phyloP scores from a whole-genome alignment of 768 basidiomycete genomes.

The Hypholoma fasciculare region DNA sequence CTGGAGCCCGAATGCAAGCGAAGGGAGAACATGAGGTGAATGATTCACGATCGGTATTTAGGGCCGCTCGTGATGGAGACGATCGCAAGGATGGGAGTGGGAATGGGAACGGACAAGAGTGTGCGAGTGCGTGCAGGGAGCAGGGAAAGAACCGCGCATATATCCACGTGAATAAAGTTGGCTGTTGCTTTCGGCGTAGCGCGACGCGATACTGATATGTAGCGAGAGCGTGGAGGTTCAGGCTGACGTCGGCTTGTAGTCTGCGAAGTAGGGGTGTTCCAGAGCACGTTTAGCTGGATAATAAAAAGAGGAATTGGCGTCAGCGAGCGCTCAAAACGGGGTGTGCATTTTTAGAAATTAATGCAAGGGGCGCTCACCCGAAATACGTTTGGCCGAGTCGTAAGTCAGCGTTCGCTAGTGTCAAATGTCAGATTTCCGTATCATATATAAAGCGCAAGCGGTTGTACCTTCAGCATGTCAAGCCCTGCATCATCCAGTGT shows the following conservation, averaged over 20 bases:
- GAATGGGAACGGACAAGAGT: not conserved
- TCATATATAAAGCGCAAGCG: not conserved
- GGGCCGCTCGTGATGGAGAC: not conserved
- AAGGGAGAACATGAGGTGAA: not conserved
- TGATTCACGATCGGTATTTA: not conserved
- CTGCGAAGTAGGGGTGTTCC: conserved; percentile 48
- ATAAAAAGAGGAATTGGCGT: conserved; percentile 40
- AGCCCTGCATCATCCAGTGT: conserved; percentile 76
- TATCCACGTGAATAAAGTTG: not conserved
- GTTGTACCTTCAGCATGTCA: conserved; percentile 71
- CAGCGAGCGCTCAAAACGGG: not conserved
- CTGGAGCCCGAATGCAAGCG: not conserved
- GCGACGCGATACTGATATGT: not conserved
- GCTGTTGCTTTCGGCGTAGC: not conserved
- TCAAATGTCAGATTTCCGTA: not conserved
- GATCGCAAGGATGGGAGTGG: not conserved
- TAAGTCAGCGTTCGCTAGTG: conserved; percentile 71
- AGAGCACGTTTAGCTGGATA: conserved; percentile 56
- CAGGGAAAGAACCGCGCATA: not conserved
- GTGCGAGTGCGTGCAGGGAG: not conserved
- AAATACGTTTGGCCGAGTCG: conserved; percentile 90
- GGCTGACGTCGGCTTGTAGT: conserved; percentile 24
- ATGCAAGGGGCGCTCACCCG: conserved; percentile 53
- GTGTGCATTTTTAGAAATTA: too few species aligned
- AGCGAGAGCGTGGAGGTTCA: too few species aligned